Evolutionary conservation across 441 rosid genomes (phyloP).

Genomic region (Erodium texanum): DNA sequence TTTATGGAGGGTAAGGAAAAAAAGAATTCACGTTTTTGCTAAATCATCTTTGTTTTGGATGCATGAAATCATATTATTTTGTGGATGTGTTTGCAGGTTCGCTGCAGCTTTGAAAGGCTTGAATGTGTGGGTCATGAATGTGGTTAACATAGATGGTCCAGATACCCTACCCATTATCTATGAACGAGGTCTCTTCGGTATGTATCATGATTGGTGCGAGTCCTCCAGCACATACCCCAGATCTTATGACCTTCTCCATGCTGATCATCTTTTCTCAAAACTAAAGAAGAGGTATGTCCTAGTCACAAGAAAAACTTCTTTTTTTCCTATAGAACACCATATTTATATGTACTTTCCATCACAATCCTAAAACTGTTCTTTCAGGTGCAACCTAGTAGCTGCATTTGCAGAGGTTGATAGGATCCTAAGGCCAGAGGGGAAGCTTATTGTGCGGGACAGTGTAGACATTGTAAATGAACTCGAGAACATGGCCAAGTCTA

Average conservation of each 20-base stretch:
- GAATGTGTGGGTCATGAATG: slow-evolving; percentile 93
- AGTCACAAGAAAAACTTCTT: too few relatives aligned
- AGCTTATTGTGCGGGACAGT: slow-evolving; percentile 59
- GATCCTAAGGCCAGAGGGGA: slow-evolving; percentile 77
- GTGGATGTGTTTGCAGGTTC: slow-evolving; percentile 43
- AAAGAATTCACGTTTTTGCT: neutral
- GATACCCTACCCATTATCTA: slow-evolving; percentile 85
- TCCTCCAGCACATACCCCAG: slow-evolving; percentile 92
- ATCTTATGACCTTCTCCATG: slow-evolving; percentile 88
- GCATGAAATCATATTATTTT: neutral
- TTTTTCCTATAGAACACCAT: too few relatives aligned
- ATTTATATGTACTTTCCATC: too few relatives aligned
- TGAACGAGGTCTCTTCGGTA: slow-evolving; percentile 86
- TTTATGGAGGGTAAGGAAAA: slow-evolving; percentile 87
- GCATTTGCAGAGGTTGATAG: slow-evolving; percentile 78
- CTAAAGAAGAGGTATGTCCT: slow-evolving; percentile 62
- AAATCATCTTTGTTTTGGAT: neutral
- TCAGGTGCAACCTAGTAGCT: slow-evolving; percentile 60
- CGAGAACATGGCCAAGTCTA: slow-evolving; percentile 45
- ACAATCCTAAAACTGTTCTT: neutral
- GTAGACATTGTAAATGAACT: slow-evolving; percentile 46
- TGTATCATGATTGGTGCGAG: slow-evolving; percentile 95
- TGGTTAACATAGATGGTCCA: slow-evolving; percentile 67
- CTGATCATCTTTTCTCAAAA: slow-evolving; percentile 88
- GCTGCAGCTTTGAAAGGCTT: slow-evolving; percentile 79